Evolutionary conservation across 345 rosid species (phyloP).

Genomic region (Eucalyptus sp.): DNA sequence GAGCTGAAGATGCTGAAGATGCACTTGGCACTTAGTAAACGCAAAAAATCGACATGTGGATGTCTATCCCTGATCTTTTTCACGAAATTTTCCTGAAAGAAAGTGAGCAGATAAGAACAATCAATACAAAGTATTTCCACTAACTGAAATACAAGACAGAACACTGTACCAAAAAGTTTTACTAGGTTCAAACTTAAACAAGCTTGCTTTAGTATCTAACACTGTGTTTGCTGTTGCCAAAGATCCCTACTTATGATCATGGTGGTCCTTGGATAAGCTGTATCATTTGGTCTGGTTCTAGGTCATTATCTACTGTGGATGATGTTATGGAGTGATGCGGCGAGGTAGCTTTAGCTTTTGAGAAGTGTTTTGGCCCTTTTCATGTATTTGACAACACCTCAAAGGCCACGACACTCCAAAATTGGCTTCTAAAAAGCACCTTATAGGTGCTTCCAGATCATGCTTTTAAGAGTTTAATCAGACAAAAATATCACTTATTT

Average conservation of each 20-base stretch:
- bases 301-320: neutral
- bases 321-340: neutral
- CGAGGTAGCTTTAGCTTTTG: neutral
- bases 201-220: neutral
- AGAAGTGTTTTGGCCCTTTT: neutral
- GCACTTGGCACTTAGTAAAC: slow-evolving; percentile 60
- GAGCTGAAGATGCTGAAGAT: slow-evolving; percentile 55
- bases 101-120: neutral
- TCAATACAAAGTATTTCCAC: neutral
- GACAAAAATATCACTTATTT: neutral
- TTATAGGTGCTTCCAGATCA: neutral
- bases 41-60: slow-evolving; percentile 56
- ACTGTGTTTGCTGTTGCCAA: neutral
- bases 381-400: neutral
- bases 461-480: neutral
- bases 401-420: neutral
- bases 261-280: neutral
- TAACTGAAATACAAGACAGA: neutral
- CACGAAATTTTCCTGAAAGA: slow-evolving; percentile 63
- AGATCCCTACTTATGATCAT: neutral
- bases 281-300: neutral
- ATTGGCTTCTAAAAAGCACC: neutral
- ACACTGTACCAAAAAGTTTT: neutral
- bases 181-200: neutral
- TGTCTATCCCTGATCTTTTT: slow-evolving; percentile 55